Evolutionary conservation across 169 alveolate genomes (phyloP).

Genomic region (Babesia caballi): DNA sequence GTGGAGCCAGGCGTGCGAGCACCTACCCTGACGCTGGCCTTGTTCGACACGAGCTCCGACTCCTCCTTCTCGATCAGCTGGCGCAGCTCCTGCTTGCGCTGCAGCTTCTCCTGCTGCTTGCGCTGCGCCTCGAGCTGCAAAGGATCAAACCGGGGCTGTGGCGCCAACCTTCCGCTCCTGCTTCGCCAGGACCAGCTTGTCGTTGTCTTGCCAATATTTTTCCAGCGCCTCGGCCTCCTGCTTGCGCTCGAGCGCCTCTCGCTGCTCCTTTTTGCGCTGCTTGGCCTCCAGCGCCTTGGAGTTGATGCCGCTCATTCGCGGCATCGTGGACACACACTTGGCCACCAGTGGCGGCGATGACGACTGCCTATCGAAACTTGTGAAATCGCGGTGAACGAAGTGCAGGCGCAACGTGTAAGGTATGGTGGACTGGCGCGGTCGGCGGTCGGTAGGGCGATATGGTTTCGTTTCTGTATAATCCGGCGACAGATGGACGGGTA

Average conservation of each 20-base stretch:
- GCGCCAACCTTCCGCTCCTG: slow-evolving; percentile 68
- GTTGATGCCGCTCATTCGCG: slow-evolving; percentile 73
- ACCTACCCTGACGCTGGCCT: slow-evolving; percentile 38
- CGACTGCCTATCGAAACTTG: too few species aligned
- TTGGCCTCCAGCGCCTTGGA: slow-evolving; percentile 77
- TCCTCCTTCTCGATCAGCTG: slow-evolving; percentile 61
- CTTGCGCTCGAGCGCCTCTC: slow-evolving; percentile 62
- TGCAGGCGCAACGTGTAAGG: too few species aligned
- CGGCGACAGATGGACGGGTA: too few species aligned
- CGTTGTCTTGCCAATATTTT: slow-evolving; percentile 76
- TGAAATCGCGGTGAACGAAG: too few species aligned
- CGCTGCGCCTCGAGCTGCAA: slow-evolving; percentile 57
- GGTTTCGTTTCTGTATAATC: too few species aligned
- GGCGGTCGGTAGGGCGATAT: too few species aligned
- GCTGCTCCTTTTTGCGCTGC: slow-evolving; percentile 67
- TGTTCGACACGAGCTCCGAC: slow-evolving; percentile 51
- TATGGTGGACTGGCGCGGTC: too few species aligned
- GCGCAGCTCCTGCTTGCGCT: slow-evolving; percentile 48
- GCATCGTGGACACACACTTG: slow-evolving; percentile 43
- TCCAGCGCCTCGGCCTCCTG: slow-evolving; percentile 71
- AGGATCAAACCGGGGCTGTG: background rate
- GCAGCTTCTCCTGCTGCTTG: slow-evolving; percentile 58
- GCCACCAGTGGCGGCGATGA: too few species aligned
- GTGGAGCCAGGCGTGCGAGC: too few species aligned
- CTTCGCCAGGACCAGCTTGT: slow-evolving; percentile 70